These are phyloP conservation scores for Aspergillus sclerotiicarbonarius DNA, from an alignment of 495 filamentous ascomycete genomes.

Conservation along the genomic window DNA sequence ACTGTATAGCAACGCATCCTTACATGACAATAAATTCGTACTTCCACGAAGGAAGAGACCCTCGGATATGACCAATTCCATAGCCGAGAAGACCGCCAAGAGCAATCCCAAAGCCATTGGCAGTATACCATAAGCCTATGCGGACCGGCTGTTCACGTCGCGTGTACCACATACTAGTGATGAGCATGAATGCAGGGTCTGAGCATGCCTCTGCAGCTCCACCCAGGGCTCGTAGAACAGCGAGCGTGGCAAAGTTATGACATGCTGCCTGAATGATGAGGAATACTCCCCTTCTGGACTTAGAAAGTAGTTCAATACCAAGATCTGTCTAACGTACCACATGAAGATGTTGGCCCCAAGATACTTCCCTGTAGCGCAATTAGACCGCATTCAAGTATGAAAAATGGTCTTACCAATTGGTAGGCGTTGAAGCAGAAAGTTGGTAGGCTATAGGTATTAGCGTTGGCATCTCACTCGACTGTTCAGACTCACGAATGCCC, in stretches of 20 bases:
- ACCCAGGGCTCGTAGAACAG: slow-evolving; percentile 48
- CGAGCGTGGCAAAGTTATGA: slow-evolving; percentile 52
- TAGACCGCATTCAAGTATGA: too few relatives aligned
- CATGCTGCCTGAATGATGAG: slow-evolving; percentile 56
- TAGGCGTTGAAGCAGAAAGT: slow-evolving; percentile 56
- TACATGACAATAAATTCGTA: slow-evolving; percentile 55
- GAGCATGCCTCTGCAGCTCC: slow-evolving; percentile 57
- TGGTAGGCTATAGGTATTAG: slow-evolving; percentile 33
- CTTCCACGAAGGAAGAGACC: slow-evolving; percentile 54
- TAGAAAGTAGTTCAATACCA: neutral
- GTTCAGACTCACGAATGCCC: slow-evolving; percentile 32
- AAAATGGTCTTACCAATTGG: slow-evolving; percentile 44
- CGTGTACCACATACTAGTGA: slow-evolving; percentile 52
- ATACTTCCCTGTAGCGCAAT: slow-evolving; percentile 45
- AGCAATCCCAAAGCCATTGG: slow-evolving; percentile 58
- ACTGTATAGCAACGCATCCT: neutral
- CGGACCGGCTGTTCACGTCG: slow-evolving; percentile 57
- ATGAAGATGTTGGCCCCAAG: slow-evolving; percentile 58
- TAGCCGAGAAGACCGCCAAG: slow-evolving; percentile 59
- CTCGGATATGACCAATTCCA: slow-evolving; percentile 54
- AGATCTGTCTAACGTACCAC: slow-evolving; percentile 35
- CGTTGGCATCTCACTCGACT: neutral
- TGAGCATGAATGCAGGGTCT: slow-evolving; percentile 38
- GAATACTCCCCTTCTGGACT: slow-evolving; percentile 45
- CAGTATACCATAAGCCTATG: slow-evolving; percentile 60